Evolutionary conservation across 1,284 basidiomycete species (phyloP).

Genomic region (Afroboletus lepidellus): DNA sequence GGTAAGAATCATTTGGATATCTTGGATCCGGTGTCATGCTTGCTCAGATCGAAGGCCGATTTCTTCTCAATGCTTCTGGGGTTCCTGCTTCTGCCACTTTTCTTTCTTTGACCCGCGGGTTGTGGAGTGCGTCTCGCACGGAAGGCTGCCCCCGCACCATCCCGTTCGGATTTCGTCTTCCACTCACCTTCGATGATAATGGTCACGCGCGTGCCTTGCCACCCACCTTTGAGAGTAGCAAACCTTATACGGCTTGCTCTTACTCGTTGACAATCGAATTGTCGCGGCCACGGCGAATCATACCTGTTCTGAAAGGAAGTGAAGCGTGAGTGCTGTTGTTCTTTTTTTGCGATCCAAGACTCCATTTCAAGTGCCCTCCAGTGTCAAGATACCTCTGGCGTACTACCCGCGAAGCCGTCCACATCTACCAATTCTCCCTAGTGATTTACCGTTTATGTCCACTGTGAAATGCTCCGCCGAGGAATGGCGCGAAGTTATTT

Average conservation of each 20-base stretch:
- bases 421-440: constrained; percentile 27
- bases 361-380: constrained; percentile 4
- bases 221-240: constrained; percentile 24
- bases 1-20: constrained; percentile 13
- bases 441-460: constrained; percentile 25
- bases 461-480: constrained; percentile 34
- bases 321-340: constrained; percentile 21
- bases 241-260: constrained; percentile 16
- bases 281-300: constrained; percentile 21
- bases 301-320: constrained; percentile 20
- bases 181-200: constrained; percentile 27
- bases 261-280: constrained; percentile 29
- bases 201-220: constrained; percentile 20
- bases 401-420: constrained; percentile 29
- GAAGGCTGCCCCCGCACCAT: constrained; percentile 29
- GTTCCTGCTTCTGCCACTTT: constrained; percentile 17
- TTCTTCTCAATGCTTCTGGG: constrained; percentile 18
- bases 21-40: neutral
- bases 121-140: constrained; percentile 20
- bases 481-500: constrained; percentile 33
- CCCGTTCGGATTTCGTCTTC: constrained; percentile 22
- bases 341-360: neutral
- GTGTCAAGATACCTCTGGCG: constrained; percentile 26
- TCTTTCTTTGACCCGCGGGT: constrained; percentile 16
- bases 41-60: constrained; percentile 28